These are phyloP conservation scores for Sideroxylon spinosum DNA, from an alignment of 179 eudicot species.

Conservation along the genomic window DNA sequence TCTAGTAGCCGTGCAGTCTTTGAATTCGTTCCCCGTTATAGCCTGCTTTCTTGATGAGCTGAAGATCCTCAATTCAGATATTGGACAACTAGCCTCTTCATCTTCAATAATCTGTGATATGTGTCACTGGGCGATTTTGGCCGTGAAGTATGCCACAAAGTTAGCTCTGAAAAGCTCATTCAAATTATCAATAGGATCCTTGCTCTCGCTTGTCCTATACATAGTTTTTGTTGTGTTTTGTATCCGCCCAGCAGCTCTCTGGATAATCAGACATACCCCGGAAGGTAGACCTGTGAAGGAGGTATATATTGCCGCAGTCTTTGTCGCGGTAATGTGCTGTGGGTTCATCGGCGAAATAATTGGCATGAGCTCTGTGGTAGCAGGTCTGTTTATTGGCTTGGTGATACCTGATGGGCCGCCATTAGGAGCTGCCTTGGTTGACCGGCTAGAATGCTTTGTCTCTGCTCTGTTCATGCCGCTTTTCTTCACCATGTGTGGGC, in stretches of 20 bases:
- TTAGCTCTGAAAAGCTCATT: constrained; percentile 9
- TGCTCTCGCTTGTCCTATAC: constrained; percentile 25
- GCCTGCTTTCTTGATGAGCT: constrained; percentile 44
- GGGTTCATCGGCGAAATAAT: constrained; percentile 35
- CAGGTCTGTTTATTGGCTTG: constrained; percentile 41
- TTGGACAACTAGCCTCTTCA: constrained; percentile 56
- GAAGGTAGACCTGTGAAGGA: constrained; percentile 41
- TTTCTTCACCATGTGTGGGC: constrained; percentile 40
- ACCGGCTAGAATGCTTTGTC: constrained; percentile 50
- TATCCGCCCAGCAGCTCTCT: constrained; percentile 45
- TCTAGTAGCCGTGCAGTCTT: constrained; percentile 30
- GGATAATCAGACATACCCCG: constrained; percentile 37
- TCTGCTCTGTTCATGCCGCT: constrained; percentile 48
- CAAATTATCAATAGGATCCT: constrained; percentile 29
- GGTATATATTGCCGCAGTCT: constrained; percentile 22
- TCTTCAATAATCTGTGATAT: constrained; percentile 38
- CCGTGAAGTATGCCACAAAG: constrained; percentile 19
- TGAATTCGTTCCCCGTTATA: constrained; percentile 40
- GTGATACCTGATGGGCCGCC: constrained; percentile 73
- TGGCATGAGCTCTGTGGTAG: constrained; percentile 31
- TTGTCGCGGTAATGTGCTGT: constrained; percentile 30
- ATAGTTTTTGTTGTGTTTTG: constrained; percentile 21
- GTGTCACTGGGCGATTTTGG: constrained; percentile 28
- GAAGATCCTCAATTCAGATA: constrained; percentile 52
- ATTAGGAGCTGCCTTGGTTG: constrained; percentile 45